Conservation (phyloP, 768 basidiomycete genomes). For the Hirschioporus abietinus region DNA sequence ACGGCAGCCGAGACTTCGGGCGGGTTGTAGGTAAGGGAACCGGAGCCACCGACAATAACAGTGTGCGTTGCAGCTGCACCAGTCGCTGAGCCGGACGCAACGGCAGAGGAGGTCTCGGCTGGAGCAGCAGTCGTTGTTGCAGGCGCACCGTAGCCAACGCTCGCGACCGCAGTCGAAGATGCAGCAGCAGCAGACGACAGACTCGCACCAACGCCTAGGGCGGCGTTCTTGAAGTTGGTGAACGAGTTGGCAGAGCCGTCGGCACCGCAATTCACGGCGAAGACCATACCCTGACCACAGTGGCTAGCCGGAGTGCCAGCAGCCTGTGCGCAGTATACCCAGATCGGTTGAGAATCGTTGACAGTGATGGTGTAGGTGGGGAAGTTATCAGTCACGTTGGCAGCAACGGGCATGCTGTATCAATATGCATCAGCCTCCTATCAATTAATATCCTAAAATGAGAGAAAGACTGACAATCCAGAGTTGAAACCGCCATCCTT, state of each 20-base stretch:
- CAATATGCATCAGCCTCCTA: constrained; percentile 10
- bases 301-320: constrained; percentile 45
- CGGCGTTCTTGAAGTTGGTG: constrained; percentile 52
- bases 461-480: constrained; percentile 42
- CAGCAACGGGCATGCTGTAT: constrained; percentile 45
- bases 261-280: constrained; percentile 56
- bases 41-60: constrained; percentile 50
- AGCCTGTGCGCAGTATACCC: constrained; percentile 56
- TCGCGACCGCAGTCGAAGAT: constrained; percentile 22
- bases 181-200: constrained; percentile 39
- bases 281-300: constrained; percentile 64
- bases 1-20: constrained; percentile 43
- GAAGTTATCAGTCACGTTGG: constrained; percentile 41
- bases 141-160: constrained; percentile 1
- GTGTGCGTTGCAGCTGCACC: constrained; percentile 37
- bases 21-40: constrained; percentile 45
- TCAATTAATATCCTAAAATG: background rate
- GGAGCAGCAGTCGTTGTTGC: constrained; percentile 19
- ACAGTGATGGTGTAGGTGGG: constrained; percentile 44
- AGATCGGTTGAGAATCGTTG: constrained; percentile 46
- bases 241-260: constrained; percentile 56
- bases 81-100: constrained; percentile 26
- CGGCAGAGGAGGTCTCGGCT: constrained; percentile 12
- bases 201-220: constrained; percentile 48
- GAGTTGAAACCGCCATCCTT: constrained; percentile 50